A percentile compares a stretch with the other conserved stretches of the same genome.
Evolutionary conservation across 257 asterid species (phyloP).

Genomic region (Nicotiana paniculata): DNA sequence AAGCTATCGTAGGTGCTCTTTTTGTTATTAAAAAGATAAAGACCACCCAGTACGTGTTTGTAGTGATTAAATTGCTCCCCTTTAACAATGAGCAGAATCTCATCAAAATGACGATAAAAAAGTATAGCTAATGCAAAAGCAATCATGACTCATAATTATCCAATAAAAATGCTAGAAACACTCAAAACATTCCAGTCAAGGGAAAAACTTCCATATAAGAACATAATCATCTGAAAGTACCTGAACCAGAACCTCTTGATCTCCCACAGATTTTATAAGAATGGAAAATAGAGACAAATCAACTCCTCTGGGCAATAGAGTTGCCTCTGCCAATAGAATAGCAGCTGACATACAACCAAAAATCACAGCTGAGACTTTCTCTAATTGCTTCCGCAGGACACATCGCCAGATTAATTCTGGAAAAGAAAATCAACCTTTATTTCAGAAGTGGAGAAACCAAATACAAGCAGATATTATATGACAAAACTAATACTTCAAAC

Average conservation of each 20-base stretch:
- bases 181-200: neutral
- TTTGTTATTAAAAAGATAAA: neutral
- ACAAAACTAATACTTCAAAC: neutral
- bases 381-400: constrained; percentile 67
- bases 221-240: constrained; percentile 29
- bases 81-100: neutral
- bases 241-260: constrained; percentile 93
- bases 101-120: neutral
- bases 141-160: neutral
- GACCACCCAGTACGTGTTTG: neutral
- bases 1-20: neutral
- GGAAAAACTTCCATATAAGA: neutral
- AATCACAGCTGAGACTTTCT: constrained; percentile 60
- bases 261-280: constrained; percentile 84
- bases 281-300: constrained; percentile 90
- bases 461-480: neutral
- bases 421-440: constrained; percentile 7
- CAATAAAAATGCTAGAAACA: neutral
- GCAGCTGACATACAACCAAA: constrained; percentile 96
- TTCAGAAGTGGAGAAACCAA: neutral
- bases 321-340: constrained; percentile 93
- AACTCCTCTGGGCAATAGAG: constrained; percentile 89
- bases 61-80: neutral
- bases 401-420: constrained; percentile 93
- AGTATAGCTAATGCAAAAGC: neutral